Percentiles rank a stretch among this genome's conserved stretches.
Conservation (phyloP, 257 asterid genomes). For the Nicotiana sylvestris region DNA sequence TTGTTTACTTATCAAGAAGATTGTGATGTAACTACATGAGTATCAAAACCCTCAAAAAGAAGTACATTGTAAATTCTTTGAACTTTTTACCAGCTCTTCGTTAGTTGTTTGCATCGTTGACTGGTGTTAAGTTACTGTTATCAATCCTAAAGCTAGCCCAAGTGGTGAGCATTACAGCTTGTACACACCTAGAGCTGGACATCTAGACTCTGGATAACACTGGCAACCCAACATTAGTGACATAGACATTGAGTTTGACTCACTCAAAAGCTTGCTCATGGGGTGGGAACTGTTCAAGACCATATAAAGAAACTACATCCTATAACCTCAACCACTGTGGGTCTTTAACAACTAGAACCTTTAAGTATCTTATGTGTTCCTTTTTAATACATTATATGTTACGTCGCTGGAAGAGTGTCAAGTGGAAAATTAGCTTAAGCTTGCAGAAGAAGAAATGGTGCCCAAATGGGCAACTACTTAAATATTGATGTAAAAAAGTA, state of each 20-base stretch:
- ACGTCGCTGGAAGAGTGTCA: not conserved
- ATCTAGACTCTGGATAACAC: not conserved
- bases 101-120: not conserved
- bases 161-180: not conserved
- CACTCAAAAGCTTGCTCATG: not conserved
- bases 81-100: not conserved
- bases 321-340: not conserved
- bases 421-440: not conserved
- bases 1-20: not conserved
- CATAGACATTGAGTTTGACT: not conserved
- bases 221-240: not conserved
- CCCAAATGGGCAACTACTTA: not conserved
- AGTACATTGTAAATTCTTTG: not conserved
- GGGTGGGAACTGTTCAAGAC: not conserved
- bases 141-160: not conserved
- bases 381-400: not conserved
- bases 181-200: not conserved
- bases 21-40: not conserved
- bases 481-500: not conserved
- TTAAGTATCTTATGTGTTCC: not conserved
- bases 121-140: not conserved
- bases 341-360: not conserved
- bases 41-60: not conserved
- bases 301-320: not conserved
- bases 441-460: not conserved